phyloP scores from a whole-genome alignment of 805 yeast genomes.

The Starmera quercuum region DNA sequence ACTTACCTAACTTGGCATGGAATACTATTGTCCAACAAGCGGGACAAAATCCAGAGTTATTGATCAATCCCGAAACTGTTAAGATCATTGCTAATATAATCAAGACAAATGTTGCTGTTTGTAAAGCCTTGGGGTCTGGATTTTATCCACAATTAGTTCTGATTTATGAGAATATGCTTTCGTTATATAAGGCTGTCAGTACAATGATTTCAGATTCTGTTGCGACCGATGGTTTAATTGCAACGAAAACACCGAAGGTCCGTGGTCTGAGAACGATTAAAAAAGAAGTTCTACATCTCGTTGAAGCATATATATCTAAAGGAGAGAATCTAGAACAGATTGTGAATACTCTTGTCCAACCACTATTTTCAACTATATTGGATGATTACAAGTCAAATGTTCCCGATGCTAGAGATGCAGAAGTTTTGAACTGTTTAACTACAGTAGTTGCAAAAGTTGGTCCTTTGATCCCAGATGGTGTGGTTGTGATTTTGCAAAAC shows the following conservation, averaged over 20 bases:
- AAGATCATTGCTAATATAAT: conserved; percentile 89
- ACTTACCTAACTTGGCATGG: conserved; percentile 93
- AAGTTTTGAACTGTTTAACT: conserved; percentile 90
- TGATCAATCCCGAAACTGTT: conserved; percentile 75
- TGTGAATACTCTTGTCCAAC: conserved; percentile 74
- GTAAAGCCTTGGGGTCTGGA: conserved; percentile 89
- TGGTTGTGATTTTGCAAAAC: conserved; percentile 76
- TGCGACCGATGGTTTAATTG: conserved; percentile 73
- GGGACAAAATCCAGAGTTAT: conserved; percentile 70
- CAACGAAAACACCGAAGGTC: conserved; percentile 91
- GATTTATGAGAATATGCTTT: conserved; percentile 84
- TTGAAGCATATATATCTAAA: conserved; percentile 81
- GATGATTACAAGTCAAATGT: conserved; percentile 85
- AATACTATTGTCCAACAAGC: conserved; percentile 79
- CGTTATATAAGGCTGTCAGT: conserved; percentile 83
- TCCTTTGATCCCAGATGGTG: conserved; percentile 80
- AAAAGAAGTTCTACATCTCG: conserved; percentile 82
- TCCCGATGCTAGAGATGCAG: conserved; percentile 97
- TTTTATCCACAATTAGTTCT: conserved; percentile 82
- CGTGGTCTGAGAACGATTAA: conserved; percentile 94
- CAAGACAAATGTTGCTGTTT: conserved; percentile 92
- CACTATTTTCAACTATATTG: conserved; percentile 74
- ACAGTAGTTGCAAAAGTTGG: conserved; percentile 87
- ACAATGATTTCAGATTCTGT: conserved; percentile 77
- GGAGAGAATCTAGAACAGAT: conserved; percentile 81